Evolutionary conservation across 1,139 yeast species (phyloP).

Genomic region (Sugiyamaella castrensis): DNA sequence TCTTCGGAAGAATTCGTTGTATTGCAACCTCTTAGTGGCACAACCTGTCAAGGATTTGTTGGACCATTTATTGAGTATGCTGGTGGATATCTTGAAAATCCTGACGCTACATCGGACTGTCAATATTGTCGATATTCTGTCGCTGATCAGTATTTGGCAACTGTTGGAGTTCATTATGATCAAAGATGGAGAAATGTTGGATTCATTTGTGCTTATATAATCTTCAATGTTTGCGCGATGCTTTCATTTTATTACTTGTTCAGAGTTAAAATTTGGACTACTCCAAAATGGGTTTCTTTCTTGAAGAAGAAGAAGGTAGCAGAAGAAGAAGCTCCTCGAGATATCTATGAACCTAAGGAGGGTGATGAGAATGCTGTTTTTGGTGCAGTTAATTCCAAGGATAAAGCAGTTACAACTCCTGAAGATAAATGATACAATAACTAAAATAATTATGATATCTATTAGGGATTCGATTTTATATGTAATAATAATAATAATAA

Average conservation of each 20-base stretch:
- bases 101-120: conserved; percentile 44
- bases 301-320: conserved; percentile 13
- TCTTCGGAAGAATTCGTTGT: conserved; percentile 43
- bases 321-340: conserved; percentile 13
- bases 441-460: too few species aligned
- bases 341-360: conserved; percentile 20
- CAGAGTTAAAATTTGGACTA: conserved; percentile 31
- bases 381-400: conserved; percentile 1
- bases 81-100: conserved; percentile 46
- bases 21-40: conserved; percentile 52
- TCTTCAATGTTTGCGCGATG: conserved; percentile 53
- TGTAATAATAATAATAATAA: too few species aligned
- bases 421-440: too few species aligned
- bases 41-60: conserved; percentile 46
- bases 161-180: conserved; percentile 42
- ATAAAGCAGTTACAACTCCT: too few species aligned
- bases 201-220: conserved; percentile 52
- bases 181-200: conserved; percentile 68
- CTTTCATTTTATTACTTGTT: conserved; percentile 43
- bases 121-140: conserved; percentile 46
- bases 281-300: conserved; percentile 17
- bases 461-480: too few species aligned
- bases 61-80: conserved; percentile 37
- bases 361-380: conserved; percentile 22
- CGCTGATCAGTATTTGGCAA: conserved; percentile 44